These are phyloP conservation scores for Chamaecyparis obtusa DNA, from an alignment of 75 land plant genomes.

Conservation along the genomic window DNA sequence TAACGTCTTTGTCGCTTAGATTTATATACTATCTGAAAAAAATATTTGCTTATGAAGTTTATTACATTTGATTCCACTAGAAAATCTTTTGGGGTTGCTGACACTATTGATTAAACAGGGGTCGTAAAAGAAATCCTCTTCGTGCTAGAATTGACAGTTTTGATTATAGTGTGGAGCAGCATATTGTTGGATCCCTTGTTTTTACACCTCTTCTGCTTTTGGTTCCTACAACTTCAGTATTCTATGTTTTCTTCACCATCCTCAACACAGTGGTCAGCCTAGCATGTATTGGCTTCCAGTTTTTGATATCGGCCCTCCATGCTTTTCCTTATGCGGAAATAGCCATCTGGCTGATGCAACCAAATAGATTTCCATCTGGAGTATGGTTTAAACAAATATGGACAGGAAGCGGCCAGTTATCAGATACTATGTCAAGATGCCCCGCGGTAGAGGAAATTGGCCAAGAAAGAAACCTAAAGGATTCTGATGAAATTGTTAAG, in stretches of 20 bases:
- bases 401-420: constrained; percentile 12
- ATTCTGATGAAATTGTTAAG: not conserved
- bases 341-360: constrained; percentile 69
- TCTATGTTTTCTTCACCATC: constrained; percentile 88
- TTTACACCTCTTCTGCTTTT: constrained; percentile 90
- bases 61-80: too few species aligned
- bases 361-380: constrained; percentile 86
- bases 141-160: constrained; percentile 84
- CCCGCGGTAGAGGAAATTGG: not conserved
- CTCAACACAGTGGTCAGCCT: constrained; percentile 45
- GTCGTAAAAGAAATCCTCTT: constrained; percentile 85
- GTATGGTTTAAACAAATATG: constrained; percentile 69
- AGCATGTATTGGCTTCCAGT: constrained; percentile 52
- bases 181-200: constrained; percentile 92
- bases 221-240: constrained; percentile 94
- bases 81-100: not conserved
- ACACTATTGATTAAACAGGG: constrained; percentile 52
- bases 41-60: not conserved
- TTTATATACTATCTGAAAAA: not conserved
- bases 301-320: constrained; percentile 62
- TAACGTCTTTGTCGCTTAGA: constrained; percentile 8
- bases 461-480: not conserved
- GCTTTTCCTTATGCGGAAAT: constrained; percentile 78
- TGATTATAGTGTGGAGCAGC: constrained; percentile 90
- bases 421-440: constrained; percentile 1